Base-by-base conservation (phyloP, 129 eudicot species). In the Kitagawia praeruptora region DNA sequence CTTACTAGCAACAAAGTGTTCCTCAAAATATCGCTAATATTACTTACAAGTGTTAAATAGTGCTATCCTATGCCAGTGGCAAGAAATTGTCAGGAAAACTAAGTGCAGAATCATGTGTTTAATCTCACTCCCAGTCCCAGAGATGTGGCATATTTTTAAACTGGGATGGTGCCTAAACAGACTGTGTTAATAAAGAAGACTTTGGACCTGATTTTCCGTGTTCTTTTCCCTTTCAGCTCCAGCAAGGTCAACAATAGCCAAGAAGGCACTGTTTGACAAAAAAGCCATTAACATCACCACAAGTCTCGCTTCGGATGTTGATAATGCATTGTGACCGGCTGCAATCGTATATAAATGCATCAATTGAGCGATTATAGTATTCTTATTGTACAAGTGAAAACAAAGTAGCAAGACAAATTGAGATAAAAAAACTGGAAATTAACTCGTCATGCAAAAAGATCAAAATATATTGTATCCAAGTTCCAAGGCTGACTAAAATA, bases 321-420 rank as follows among this genome's bases (percentile, higher is more conserved):
- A 93, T 93, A 49, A 93, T 87, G 87, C 98, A 93, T 75, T 93
- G 98, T 53, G 97, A 93, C 39, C 98, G 98, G 72, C 98, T 91
- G 84, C 49, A 80, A 72, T 9, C 42, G n/a, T n/a, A 75, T 75
- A 75, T 37, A 70, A 34, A 58, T 13, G 63, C 28, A 71, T 71
- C n/a, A 40, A 6, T 40, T 71, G 21, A 71, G 8, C 9, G 38
- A 70, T 16, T 5, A 38, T 21, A 21, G 39, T 27, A 27, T 6
- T 21, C 27, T 64, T 27, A 25, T 27, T 4, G 27, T 54, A 54
- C 27, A 21, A 23, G 64, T 54, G 27, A 19, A 49, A 54, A 16
- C n/a, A 23, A 19, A 6, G 19, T 53, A 54, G 64, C 5, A 54
- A 54, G 21, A 12, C 18, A 9, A 47, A 11, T 11, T 47, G 13